Conservation (phyloP, 805 yeast genomes). For the Priceomyces haplophilus region DNA sequence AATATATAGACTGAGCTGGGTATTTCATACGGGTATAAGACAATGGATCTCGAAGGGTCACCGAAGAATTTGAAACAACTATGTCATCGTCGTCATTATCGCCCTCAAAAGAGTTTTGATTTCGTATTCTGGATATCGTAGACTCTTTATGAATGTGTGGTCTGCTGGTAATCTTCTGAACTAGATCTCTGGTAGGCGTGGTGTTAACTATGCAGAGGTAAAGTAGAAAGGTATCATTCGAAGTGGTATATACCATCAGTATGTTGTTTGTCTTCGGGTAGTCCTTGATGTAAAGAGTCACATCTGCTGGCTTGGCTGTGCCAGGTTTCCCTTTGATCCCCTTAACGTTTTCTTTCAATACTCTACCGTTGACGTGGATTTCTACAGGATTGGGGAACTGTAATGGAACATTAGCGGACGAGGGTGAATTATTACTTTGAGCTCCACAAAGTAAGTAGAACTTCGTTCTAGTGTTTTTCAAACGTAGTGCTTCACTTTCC, state of each 20-base stretch:
- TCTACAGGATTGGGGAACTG: slow-evolving; percentile 75
- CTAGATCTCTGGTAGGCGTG: slow-evolving; percentile 19
- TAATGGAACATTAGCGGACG: slow-evolving; percentile 35
- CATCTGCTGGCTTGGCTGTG: slow-evolving; percentile 77
- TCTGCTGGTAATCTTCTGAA: slow-evolving; percentile 23
- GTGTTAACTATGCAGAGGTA: slow-evolving; percentile 58
- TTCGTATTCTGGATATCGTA: slow-evolving; percentile 46
- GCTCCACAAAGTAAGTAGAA: slow-evolving; percentile 57
- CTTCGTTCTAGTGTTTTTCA: slow-evolving; percentile 17
- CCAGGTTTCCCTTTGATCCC: slow-evolving; percentile 79
- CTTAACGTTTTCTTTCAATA: slow-evolving; percentile 53
- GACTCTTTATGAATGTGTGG: slow-evolving; percentile 53
- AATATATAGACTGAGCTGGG: slow-evolving; percentile 69
- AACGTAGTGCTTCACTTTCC: slow-evolving; percentile 38
- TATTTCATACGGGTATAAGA: slow-evolving; percentile 64
- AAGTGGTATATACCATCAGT: slow-evolving; percentile 57
- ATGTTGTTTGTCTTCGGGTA: slow-evolving; percentile 39
- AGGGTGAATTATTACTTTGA: slow-evolving; percentile 16
- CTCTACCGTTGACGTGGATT: slow-evolving; percentile 53
- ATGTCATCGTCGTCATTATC: slow-evolving; percentile 55
- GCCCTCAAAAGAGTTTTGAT: slow-evolving; percentile 26
- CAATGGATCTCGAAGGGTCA: slow-evolving; percentile 77
- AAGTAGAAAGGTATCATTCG: slow-evolving; percentile 47
- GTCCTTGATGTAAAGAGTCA: slow-evolving; percentile 46
- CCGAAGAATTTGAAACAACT: slow-evolving; percentile 59